A percentile compares a stretch with the other conserved stretches of the same genome.
Conservation (phyloP, 2,329 filamentous ascomycete genomes). For the Aureobasidium sp. region DNA sequence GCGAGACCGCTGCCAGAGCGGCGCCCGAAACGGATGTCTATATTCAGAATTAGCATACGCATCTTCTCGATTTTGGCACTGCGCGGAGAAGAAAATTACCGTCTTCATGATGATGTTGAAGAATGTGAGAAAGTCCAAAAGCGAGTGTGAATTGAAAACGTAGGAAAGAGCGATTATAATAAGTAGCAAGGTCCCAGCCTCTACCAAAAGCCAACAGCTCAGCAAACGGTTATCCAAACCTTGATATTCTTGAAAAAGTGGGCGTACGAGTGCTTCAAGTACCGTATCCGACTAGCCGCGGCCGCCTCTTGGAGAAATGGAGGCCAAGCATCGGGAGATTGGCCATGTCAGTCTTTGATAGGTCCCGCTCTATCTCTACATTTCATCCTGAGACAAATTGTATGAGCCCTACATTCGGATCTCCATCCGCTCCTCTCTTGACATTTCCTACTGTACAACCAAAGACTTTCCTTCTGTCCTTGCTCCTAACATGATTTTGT, state of each 20-base stretch:
- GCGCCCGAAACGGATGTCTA: slow-evolving; percentile 7
- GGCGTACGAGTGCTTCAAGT: slow-evolving; percentile 5
- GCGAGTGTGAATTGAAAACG: neutral
- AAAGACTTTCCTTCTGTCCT: neutral
- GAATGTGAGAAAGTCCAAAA: neutral
- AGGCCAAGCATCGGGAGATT: slow-evolving; percentile 4
- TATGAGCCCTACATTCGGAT: slow-evolving; percentile 4
- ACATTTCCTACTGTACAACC: neutral
- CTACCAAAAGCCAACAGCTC: neutral
- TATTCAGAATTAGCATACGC: neutral
- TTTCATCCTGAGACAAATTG: neutral
- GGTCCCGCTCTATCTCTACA: neutral
- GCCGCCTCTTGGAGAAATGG: neutral
- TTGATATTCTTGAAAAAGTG: slow-evolving; percentile 10
- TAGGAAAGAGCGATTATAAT: slow-evolving; percentile 5
- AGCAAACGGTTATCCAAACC: slow-evolving; percentile 8
- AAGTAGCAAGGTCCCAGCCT: neutral
- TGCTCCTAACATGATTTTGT: no score
- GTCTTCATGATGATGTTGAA: slow-evolving; percentile 9
- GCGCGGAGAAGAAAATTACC: neutral
- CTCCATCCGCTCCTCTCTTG: neutral
- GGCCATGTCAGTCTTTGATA: neutral
- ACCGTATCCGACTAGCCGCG: slow-evolving; percentile 9
- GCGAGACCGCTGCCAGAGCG: slow-evolving; percentile 10
- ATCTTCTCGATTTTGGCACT: neutral